Evolutionary conservation across 2,329 filamentous ascomycete genomes (phyloP), one percentile per base, ranked within the genome.

Genomic region (Plectosphaerella plurivora): DNA sequence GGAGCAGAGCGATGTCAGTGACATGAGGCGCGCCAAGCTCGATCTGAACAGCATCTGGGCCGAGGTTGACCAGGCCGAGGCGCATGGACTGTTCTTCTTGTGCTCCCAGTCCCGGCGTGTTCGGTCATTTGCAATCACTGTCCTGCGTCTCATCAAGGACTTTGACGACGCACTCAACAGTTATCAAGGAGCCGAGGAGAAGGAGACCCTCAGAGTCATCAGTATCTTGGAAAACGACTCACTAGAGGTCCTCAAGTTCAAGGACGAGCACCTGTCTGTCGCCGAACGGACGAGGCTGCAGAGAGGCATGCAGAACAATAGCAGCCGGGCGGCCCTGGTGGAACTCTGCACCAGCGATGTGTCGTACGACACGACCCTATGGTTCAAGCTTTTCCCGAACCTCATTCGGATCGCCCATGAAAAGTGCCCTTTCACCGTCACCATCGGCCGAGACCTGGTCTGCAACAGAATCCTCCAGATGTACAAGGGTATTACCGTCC

Each of bases 371-470:
- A 87, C 91, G 3, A 96, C 92, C 0, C 73, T 99, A 12, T 99
- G 94, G 94, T 95, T 94, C 72, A 99, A 97, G 65, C 87, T 97
- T 16, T 99, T 99, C 63, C 95, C 94, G 4, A 97, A 97, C 63
- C 79, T 99, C 33, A 89, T 99, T 52, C 84, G 91, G 11, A 87
- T 96, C 59, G 91, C 91, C 53, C 95, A 91, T 63, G 90, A 97
- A 59, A 88, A 88, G 54, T 99, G 93, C 61, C 89, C 91, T 0
- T 92, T 96, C 61, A 91, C 93, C 2, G 89, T 97, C 35, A 92
- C 90, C 0, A 83, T 97, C 47, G 91, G 91, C 24, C 83, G 95
- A 54, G 93, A 97, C 63, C 83, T 97, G 53, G 89, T 99, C 44
- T 97, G 93, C 70, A 91, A 93, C 58, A 84, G 94, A 53, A 86